Evolutionary conservation across 169 alveolate species (phyloP), one percentile per base, ranked within the genome.

Genomic region (Perkinsus marinus): DNA sequence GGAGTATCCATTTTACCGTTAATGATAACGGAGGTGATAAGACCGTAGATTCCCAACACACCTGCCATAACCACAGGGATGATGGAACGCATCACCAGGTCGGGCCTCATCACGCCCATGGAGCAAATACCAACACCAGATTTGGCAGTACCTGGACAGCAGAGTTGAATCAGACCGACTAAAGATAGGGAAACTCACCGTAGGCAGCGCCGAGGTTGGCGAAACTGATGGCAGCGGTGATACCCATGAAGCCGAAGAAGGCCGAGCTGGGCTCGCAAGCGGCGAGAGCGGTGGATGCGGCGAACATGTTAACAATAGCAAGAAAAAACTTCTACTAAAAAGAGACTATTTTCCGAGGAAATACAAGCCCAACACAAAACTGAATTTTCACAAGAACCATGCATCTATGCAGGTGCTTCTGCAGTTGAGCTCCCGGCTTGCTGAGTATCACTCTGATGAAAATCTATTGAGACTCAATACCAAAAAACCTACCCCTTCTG

Each of bases 21-120:
- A 46, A 93, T 93, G 93, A 90, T 94, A 89, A 93, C 93, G 68
- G 96, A 93, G 10, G 94, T 92, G 93, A 94, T 94, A 41, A 94
- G 94, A 39, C 99, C 99, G 95, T 98, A 98, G 92, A 98, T 98
- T 91, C 99, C 99, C 94, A 98, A 95, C 93, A 98, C 98, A 96
- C 99, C 99, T 69, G 99, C 99, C 99, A 99, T 98, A 95, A 99
- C 98, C 89, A 98, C 99, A 43, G 99, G 99, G 68, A 99, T 97
- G 94, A 99, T 98, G 68, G 99, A 98, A 93, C 98, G 98, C 99
- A 98, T 98, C 92, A 99, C 98, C 93, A 98, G 95, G 92, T 99
- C 99, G 22, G 99, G 99, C 91, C 99, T 98, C 98, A 98, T 97
- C 57, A 99, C 99, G 79, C 99, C 99, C 99, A 99, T 98, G 93